Evolutionary conservation across 2,329 filamentous ascomycete species (phyloP).

Genomic region (Cytospora chrysosperma): DNA sequence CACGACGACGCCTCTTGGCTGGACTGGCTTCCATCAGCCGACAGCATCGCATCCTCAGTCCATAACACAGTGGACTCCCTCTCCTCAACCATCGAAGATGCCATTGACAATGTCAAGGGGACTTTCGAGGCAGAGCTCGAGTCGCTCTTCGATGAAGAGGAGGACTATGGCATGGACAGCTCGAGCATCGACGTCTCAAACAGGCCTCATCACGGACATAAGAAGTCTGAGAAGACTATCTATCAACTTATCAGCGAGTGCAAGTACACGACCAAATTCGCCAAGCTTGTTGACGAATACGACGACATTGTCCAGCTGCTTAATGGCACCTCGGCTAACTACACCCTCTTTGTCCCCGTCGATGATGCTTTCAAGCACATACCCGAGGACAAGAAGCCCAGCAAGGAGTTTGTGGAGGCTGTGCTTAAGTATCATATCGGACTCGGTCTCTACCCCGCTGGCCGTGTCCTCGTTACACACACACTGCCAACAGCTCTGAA

Average conservation of each 20-base stretch:
- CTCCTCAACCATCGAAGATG: slow-evolving; percentile 19
- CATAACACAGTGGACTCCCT: slow-evolving; percentile 23
- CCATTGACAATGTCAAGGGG: slow-evolving; percentile 21
- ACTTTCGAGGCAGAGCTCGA: slow-evolving; percentile 27
- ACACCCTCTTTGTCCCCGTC: slow-evolving; percentile 79
- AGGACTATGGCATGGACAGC: slow-evolving; percentile 3
- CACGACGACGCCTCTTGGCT: slow-evolving; percentile 21
- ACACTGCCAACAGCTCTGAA: slow-evolving; percentile 71
- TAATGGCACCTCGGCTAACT: slow-evolving; percentile 71
- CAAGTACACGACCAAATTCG: slow-evolving; percentile 76
- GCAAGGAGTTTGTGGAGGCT: slow-evolving; percentile 67
- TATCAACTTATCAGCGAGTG: slow-evolving; percentile 76
- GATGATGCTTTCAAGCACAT: slow-evolving; percentile 71
- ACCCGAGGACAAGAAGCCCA: slow-evolving; percentile 56
- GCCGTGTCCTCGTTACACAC: slow-evolving; percentile 64
- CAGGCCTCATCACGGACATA: slow-evolving; percentile 25
- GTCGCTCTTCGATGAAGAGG: slow-evolving; percentile 35
- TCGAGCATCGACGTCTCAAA: slow-evolving; percentile 3
- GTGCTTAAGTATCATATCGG: slow-evolving; percentile 75
- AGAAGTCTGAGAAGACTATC: slow-evolving; percentile 66
- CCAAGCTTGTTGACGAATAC: slow-evolving; percentile 71
- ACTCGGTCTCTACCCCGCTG: slow-evolving; percentile 63
- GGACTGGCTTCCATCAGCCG: slow-evolving; percentile 25
- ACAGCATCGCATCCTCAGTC: slow-evolving; percentile 16
- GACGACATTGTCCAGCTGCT: slow-evolving; percentile 69